Conservation (phyloP, 2,329 filamentous ascomycete genomes). For the Diaporthe velutina region DNA sequence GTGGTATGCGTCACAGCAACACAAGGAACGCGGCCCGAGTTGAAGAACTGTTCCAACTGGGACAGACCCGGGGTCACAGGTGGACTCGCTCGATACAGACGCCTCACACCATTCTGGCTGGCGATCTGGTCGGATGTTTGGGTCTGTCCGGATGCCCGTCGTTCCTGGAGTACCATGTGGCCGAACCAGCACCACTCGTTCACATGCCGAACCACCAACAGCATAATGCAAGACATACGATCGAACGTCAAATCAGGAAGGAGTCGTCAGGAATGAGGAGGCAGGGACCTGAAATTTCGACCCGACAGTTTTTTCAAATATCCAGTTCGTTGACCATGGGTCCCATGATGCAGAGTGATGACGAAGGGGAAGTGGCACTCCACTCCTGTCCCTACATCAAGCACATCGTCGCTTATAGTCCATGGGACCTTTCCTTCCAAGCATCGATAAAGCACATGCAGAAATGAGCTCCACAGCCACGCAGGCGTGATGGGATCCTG, state of each 20-base stretch:
- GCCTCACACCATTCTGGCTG: not conserved
- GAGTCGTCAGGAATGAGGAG: not conserved
- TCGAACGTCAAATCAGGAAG: not conserved
- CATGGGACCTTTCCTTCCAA: not conserved
- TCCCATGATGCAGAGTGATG: not conserved
- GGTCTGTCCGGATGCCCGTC: not conserved
- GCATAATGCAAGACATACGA: slow-evolving; percentile 8
- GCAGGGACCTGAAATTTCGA: not conserved
- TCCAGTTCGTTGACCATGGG: not conserved
- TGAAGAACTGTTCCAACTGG: not conserved
- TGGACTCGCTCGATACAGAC: not conserved
- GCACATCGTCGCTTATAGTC: not conserved
- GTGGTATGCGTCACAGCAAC: not conserved
- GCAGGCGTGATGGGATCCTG: not conserved
- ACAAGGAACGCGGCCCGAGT: not conserved
- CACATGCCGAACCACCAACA: not conserved
- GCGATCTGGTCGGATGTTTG: not conserved
- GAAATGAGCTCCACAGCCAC: not conserved
- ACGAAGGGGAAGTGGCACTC: not conserved
- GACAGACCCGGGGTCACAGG: slow-evolving; percentile 11
- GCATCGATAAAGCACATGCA: not conserved
- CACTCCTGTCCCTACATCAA: not conserved
- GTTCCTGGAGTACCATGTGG: slow-evolving; percentile 7
- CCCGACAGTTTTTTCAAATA: not conserved
- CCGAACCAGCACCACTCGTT: slow-evolving; percentile 19